Evolutionary conservation across 108 stramenopile species (phyloP), one percentile per base, ranked within the genome.

Genomic region (Nitzschia inconspicua): DNA sequence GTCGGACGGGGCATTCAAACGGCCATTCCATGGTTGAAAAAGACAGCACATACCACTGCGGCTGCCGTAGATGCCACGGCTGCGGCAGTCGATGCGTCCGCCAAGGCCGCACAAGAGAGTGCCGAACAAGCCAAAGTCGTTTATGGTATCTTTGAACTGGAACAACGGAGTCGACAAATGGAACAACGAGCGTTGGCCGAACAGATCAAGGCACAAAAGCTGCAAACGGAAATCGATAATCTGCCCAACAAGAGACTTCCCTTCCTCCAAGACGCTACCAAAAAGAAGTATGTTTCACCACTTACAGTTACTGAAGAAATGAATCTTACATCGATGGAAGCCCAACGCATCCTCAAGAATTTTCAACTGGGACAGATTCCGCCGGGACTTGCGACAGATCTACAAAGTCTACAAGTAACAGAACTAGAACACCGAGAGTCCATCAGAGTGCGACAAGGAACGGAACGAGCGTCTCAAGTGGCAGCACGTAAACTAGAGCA

Each of bases 21-120:
- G 0, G 62, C 69, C 4, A 62, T 72, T n/a, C 57, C 62, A 0
- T 64, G 34, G n/a, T 26, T 64, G 10, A 7, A 43, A 28, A 55
- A 65, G 29, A 72, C 70, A 29, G 70, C 70, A 2, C 43, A 18
- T 28, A 59, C 56, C 14, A 72, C 63, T 31, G 32, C 19, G 9
- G 34, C 29, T 14, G 66, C 55, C 28, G 46, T 26, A 1, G 44
- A 40, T 6, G 14, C 14, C 4, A 35, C 5, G 20, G 32, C 55
- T n/a, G 22, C 16, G 18, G 31, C 57, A 0, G 13, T 32, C 22
- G 59, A 58, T 11, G 28, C 28, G 23, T 27, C 39, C 44, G 22
- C 31, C 27, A 39, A 60, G 1, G 39, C 24, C n/a, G 27, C 27
- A 2, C n/a, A 37, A 10, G 44, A 60, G 19, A 39, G 20, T 18